phyloP scores from a whole-genome alignment of 2,329 filamentous ascomycete genomes.

The Alternaria triticina region DNA sequence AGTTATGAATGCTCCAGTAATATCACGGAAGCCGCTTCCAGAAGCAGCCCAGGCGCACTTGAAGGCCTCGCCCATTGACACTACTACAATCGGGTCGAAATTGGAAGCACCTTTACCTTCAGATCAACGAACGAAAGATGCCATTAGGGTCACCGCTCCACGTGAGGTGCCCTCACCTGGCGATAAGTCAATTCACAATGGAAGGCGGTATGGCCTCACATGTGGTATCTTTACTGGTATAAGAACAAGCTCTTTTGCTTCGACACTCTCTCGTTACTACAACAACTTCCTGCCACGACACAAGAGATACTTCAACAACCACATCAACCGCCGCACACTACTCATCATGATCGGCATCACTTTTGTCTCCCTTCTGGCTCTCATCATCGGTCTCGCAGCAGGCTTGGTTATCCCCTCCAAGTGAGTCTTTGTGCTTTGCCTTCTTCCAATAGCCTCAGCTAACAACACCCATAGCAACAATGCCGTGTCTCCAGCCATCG shows the following conservation, averaged over 20 bases:
- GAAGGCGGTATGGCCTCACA: slow-evolving; percentile 5
- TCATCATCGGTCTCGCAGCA: slow-evolving; percentile 53
- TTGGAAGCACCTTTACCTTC: background rate
- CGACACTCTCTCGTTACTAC: slow-evolving; percentile 40
- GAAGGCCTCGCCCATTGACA: slow-evolving; percentile 15
- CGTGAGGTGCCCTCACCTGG: background rate
- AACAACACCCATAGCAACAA: slow-evolving; percentile 27
- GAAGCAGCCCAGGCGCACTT: slow-evolving; percentile 27
- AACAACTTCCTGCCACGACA: slow-evolving; percentile 48
- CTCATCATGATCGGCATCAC: slow-evolving; percentile 43
- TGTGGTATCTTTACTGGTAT: slow-evolving; percentile 12
- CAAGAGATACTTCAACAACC: slow-evolving; percentile 48
- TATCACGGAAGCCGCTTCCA: slow-evolving; percentile 31
- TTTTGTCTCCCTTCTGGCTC: slow-evolving; percentile 44
- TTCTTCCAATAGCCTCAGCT: slow-evolving; percentile 1
- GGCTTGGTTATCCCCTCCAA: slow-evolving; percentile 39
- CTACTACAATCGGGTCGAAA: background rate
- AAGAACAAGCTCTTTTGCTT: slow-evolving; percentile 17
- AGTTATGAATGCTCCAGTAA: slow-evolving; percentile 26
- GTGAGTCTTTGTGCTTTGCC: slow-evolving; percentile 9
- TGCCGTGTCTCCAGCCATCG: slow-evolving; percentile 60
- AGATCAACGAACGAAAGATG: slow-evolving; percentile 5
- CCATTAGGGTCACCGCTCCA: background rate
- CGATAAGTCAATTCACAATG: slow-evolving; percentile 1
- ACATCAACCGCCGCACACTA: slow-evolving; percentile 46